A percentile compares a stretch with the other conserved stretches of the same genome.
phyloP scores from a whole-genome alignment of 2,329 filamentous ascomycete species.

The Epichloe uncinata region DNA sequence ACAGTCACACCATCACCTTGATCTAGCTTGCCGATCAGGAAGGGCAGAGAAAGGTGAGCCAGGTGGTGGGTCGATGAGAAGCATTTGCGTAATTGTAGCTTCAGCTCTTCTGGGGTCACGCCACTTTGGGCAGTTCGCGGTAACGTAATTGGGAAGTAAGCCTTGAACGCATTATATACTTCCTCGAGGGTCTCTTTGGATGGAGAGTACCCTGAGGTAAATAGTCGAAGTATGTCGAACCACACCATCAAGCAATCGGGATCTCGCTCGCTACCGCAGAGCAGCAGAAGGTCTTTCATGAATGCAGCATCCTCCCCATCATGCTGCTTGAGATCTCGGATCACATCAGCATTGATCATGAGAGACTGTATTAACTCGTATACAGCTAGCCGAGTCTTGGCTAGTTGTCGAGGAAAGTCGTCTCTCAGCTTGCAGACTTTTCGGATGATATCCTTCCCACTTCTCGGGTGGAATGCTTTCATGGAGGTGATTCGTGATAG shows the following conservation, averaged over 20 bases:
- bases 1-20: conserved; percentile 45
- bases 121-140: conserved; percentile 35
- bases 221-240: conserved; percentile 36
- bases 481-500: conserved; percentile 35
- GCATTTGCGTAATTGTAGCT: conserved; percentile 37
- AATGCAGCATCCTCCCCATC: conserved; percentile 31
- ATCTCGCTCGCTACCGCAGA: conserved; percentile 43
- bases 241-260: conserved; percentile 43
- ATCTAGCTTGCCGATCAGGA: conserved; percentile 43
- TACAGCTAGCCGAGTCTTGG: conserved; percentile 37
- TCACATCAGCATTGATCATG: conserved; percentile 28
- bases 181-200: conserved; percentile 33
- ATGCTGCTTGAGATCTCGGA: conserved; percentile 29
- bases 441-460: conserved; percentile 34
- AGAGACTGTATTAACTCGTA: conserved; percentile 35
- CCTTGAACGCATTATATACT: conserved; percentile 42
- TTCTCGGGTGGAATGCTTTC: conserved; percentile 36
- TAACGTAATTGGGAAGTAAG: conserved; percentile 48
- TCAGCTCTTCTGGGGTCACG: conserved; percentile 44
- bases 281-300: conserved; percentile 33
- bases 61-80: conserved; percentile 37
- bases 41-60: conserved; percentile 34
- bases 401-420: conserved; percentile 41
- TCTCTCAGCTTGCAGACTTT: conserved; percentile 38
- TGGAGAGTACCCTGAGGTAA: conserved; percentile 32